A percentile compares a stretch with the other conserved stretches of the same genome.
Conservation (phyloP, 75 land plant species). For the Larix kaempferi region DNA sequence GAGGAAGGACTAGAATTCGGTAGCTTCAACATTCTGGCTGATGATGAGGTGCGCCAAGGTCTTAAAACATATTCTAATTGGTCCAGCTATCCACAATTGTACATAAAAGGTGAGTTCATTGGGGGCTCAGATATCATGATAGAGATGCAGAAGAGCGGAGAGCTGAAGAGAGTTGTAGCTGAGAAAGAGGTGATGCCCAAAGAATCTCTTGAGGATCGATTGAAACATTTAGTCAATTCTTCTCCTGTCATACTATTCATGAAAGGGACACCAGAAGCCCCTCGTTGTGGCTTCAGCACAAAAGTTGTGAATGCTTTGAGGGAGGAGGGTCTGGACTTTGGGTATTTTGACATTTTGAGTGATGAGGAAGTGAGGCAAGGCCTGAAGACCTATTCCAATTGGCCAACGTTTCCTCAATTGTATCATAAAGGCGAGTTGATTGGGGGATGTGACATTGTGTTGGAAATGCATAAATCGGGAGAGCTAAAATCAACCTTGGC, state of each 20-base stretch:
- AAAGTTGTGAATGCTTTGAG: slow-evolving; percentile 76
- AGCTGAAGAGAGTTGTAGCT: slow-evolving; percentile 50
- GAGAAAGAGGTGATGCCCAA: slow-evolving; percentile 52
- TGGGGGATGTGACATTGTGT: slow-evolving; percentile 84
- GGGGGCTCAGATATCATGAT: slow-evolving; percentile 85
- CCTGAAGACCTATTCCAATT: slow-evolving; percentile 76
- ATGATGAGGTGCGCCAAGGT: slow-evolving; percentile 80
- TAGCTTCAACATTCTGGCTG: slow-evolving; percentile 70
- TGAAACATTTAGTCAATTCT: slow-evolving; percentile 52
- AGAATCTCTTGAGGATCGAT: slow-evolving; percentile 56
- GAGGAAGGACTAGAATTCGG: slow-evolving; percentile 54
- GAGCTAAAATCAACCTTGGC: slow-evolving; percentile 77
- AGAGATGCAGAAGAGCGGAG: slow-evolving; percentile 85
- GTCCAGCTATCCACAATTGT: slow-evolving; percentile 89
- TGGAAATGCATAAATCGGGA: slow-evolving; percentile 65
- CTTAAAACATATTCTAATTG: slow-evolving; percentile 83
- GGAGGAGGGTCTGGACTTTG: slow-evolving; percentile 60
- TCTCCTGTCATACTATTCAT: slow-evolving; percentile 72
- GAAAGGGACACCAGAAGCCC: slow-evolving; percentile 85
- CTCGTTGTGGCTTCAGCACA: slow-evolving; percentile 84
- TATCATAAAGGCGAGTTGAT: slow-evolving; percentile 91
- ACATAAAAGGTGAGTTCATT: slow-evolving; percentile 72
- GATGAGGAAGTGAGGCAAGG: slow-evolving; percentile 88
- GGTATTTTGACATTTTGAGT: slow-evolving; percentile 71
- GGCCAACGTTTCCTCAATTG: slow-evolving; percentile 94